Conservation (phyloP, 2,329 filamentous ascomycete species). For the Nemania sp. region DNA sequence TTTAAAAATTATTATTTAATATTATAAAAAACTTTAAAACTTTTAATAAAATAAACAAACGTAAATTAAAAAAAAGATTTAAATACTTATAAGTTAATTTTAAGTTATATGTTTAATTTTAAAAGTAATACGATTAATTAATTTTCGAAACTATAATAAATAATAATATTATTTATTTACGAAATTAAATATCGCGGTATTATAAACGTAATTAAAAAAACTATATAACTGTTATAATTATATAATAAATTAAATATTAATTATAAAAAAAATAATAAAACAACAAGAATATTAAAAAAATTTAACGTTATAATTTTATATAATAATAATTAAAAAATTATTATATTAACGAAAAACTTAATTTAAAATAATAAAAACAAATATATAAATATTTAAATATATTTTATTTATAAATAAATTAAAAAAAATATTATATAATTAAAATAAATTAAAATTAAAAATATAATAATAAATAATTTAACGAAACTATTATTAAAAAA, state of each 20-base stretch:
- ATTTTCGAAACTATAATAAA: neutral
- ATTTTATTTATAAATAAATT: neutral
- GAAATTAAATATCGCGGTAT: neutral
- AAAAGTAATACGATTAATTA: neutral
- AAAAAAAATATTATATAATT: too few relatives aligned
- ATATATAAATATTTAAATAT: neutral
- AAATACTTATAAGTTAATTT: neutral
- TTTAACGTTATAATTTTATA: neutral
- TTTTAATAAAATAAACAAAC: slow-evolving; percentile 1
- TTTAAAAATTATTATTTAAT: slow-evolving; percentile 2
- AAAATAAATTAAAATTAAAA: neutral
- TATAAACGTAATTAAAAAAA: neutral
- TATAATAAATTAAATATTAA: neutral
- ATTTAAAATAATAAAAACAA: neutral
- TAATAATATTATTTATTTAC: neutral
- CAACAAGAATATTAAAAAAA: neutral
- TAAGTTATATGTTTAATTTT: neutral
- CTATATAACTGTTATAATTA: neutral
- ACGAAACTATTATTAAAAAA: slow-evolving; percentile 1
- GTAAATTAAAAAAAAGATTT: neutral
- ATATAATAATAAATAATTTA: neutral
- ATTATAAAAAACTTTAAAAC: neutral
- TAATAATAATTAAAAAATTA: neutral
- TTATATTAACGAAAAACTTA: neutral
- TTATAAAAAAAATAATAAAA: neutral